A percentile compares a stretch with the other conserved stretches of the same genome.
Evolutionary conservation across 2,329 filamentous ascomycete species (phyloP).

Genomic region (Ramularia endophylla): DNA sequence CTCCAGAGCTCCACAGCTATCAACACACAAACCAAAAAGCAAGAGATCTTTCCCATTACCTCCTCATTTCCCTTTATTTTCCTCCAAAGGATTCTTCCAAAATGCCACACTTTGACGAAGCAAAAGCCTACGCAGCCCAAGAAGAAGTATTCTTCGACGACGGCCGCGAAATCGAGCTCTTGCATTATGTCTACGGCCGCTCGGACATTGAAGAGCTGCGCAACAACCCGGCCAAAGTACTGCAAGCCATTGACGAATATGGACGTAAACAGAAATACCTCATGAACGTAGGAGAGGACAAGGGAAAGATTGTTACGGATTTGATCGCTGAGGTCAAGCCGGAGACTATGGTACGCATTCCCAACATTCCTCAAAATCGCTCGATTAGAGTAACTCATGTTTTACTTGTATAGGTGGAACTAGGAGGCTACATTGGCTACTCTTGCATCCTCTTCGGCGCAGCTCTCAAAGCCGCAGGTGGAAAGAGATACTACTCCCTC

Average conservation of each 20-base stretch:
- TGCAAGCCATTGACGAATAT: slow-evolving; percentile 67
- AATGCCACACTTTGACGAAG: slow-evolving; percentile 33
- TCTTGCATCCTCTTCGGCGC: slow-evolving; percentile 70
- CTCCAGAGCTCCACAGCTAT: too few relatives aligned
- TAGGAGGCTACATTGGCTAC: slow-evolving; percentile 78
- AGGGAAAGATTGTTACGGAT: slow-evolving; percentile 64
- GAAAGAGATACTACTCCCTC: slow-evolving; percentile 62
- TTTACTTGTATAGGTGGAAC: slow-evolving; percentile 53
- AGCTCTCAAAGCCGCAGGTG: slow-evolving; percentile 58
- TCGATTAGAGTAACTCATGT: not conserved
- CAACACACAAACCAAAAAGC: too few relatives aligned
- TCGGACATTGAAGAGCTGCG: slow-evolving; percentile 56
- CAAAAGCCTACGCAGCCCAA: slow-evolving; percentile 44
- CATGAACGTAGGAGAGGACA: slow-evolving; percentile 74
- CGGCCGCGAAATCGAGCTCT: slow-evolving; percentile 66
- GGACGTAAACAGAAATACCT: slow-evolving; percentile 61
- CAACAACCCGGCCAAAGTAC: slow-evolving; percentile 57
- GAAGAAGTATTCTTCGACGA: slow-evolving; percentile 53
- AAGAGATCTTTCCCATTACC: not conserved
- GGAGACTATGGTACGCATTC: slow-evolving; percentile 51
- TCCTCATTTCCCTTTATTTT: not conserved
- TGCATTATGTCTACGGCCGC: slow-evolving; percentile 62
- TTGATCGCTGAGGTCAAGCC: slow-evolving; percentile 64
- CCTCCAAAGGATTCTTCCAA: slow-evolving; percentile 2
- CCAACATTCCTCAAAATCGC: not conserved